These are phyloP conservation scores for Tephrocybe sp. DNA, from an alignment of 768 basidiomycete genomes.

Conservation along the genomic window DNA sequence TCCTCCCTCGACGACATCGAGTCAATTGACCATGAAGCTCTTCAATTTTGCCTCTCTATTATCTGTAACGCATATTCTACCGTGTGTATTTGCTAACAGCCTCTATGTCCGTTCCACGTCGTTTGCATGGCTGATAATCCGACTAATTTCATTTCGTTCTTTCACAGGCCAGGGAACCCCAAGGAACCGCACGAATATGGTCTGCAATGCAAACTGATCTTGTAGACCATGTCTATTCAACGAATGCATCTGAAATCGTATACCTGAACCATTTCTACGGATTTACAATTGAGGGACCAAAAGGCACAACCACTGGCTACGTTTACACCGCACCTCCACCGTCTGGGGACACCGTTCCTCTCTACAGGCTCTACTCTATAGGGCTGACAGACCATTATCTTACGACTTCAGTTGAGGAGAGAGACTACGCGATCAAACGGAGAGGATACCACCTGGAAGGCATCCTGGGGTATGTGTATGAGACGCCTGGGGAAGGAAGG, in stretches of 20 bases:
- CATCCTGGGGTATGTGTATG: conserved; percentile 19
- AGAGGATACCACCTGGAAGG: conserved; percentile 21
- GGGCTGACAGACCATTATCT: conserved; percentile 20
- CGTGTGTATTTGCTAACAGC: background rate
- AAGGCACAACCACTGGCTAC: conserved; percentile 20
- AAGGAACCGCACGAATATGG: conserved; percentile 19
- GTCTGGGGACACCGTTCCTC: conserved; percentile 15
- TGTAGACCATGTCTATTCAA: conserved; percentile 24
- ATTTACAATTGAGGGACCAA: conserved; percentile 19
- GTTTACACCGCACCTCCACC: conserved; percentile 15
- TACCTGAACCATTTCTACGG: conserved; percentile 22
- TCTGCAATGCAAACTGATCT: conserved; percentile 22
- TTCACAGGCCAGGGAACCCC: conserved; percentile 10
- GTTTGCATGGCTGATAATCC: background rate
- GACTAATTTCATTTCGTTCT: background rate
- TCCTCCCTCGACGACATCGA: no score
- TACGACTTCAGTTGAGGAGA: conserved; percentile 17
- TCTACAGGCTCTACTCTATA: conserved; percentile 21
- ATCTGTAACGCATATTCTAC: background rate
- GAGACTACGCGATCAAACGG: conserved; percentile 18
- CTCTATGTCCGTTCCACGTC: conserved; percentile 2
- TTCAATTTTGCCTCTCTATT: background rate
- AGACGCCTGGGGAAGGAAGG: conserved; percentile 11
- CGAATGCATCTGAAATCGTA: conserved; percentile 18
- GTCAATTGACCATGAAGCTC: background rate